Evolutionary conservation across 2,329 filamentous ascomycete species (phyloP).

Genomic region (Fusarium piperis): DNA sequence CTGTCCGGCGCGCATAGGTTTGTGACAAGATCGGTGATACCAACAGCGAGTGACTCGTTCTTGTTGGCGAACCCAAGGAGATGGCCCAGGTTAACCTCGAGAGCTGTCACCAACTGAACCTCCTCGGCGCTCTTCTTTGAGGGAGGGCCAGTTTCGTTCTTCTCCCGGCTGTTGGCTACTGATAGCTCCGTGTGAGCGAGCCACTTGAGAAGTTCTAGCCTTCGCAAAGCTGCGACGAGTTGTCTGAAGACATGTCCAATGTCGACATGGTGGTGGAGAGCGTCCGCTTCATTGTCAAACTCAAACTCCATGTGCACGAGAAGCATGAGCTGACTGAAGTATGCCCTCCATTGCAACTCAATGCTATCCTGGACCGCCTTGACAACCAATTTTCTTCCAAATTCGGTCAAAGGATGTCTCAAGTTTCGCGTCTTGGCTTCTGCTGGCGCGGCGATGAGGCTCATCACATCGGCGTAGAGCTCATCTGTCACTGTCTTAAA

Average conservation of each 20-base stretch:
- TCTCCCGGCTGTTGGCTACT: slow-evolving; percentile 56
- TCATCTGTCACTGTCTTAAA: slow-evolving; percentile 67
- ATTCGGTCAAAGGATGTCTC: slow-evolving; percentile 71
- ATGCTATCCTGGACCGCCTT: slow-evolving; percentile 83
- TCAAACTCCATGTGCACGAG: slow-evolving; percentile 88
- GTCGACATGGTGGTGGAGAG: slow-evolving; percentile 67
- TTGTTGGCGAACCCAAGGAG: slow-evolving; percentile 69
- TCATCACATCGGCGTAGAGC: slow-evolving; percentile 62
- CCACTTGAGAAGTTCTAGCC: slow-evolving; percentile 79
- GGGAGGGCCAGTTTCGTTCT: slow-evolving; percentile 43
- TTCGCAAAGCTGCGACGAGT: slow-evolving; percentile 75
- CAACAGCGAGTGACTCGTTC: slow-evolving; percentile 63
- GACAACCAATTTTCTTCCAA: slow-evolving; percentile 79
- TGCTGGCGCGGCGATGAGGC: slow-evolving; percentile 56
- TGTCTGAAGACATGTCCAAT: slow-evolving; percentile 76
- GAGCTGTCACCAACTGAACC: slow-evolving; percentile 62
- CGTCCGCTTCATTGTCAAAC: slow-evolving; percentile 76
- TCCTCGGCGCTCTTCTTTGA: slow-evolving; percentile 58
- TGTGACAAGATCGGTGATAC: slow-evolving; percentile 73
- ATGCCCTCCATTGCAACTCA: slow-evolving; percentile 74
- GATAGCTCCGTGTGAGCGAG: slow-evolving; percentile 68
- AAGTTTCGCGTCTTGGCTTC: slow-evolving; percentile 58
- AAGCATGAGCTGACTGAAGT: slow-evolving; percentile 84
- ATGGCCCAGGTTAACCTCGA: slow-evolving; percentile 69
- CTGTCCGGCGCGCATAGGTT: slow-evolving; percentile 73